Conservation (phyloP, 257 asterid species). For the Gentiana straminea region DNA sequence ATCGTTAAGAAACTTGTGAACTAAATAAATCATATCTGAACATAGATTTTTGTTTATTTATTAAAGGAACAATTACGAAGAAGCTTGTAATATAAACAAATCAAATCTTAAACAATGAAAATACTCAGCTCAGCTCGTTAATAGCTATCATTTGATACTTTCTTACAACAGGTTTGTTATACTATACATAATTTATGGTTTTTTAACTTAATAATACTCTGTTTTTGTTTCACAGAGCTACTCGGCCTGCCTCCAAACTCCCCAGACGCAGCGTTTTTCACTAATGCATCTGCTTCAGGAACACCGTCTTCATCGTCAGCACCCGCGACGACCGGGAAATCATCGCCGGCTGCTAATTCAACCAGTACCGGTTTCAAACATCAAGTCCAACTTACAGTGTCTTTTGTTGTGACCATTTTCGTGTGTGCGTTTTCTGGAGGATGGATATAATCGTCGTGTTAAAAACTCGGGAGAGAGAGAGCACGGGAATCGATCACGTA, state of each 20-base stretch:
- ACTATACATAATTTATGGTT: too few species aligned
- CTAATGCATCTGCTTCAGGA: slow-evolving; percentile 19
- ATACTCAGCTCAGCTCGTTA: too few species aligned
- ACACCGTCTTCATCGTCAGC: slow-evolving; percentile 12
- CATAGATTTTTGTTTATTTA: too few species aligned
- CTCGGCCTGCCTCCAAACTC: slow-evolving; percentile 57
- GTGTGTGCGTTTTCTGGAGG: slow-evolving; percentile 13
- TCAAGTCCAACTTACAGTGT: slow-evolving; percentile 9
- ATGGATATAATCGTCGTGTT: background rate
- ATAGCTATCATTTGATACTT: too few species aligned
- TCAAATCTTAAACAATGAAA: too few species aligned
- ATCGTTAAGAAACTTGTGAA: too few species aligned
- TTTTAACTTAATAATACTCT: too few species aligned
- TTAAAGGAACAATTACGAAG: too few species aligned
- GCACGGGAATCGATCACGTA: too few species aligned
- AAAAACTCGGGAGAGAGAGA: too few species aligned
- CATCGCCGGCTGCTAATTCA: slow-evolving; percentile 19
- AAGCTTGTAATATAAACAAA: rapidly evolving
- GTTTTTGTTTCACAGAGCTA: slow-evolving; percentile 36
- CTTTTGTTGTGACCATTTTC: slow-evolving; percentile 16
- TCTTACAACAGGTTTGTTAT: too few species aligned
- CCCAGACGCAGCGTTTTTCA: slow-evolving; percentile 60
- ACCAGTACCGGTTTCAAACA: slow-evolving; percentile 20
- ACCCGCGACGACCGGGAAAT: slow-evolving; percentile 13
- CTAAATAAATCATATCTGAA: too few species aligned